Evolutionary conservation across 2,329 filamentous ascomycete species (phyloP).

Genomic region (Herpotrichia juniperi): DNA sequence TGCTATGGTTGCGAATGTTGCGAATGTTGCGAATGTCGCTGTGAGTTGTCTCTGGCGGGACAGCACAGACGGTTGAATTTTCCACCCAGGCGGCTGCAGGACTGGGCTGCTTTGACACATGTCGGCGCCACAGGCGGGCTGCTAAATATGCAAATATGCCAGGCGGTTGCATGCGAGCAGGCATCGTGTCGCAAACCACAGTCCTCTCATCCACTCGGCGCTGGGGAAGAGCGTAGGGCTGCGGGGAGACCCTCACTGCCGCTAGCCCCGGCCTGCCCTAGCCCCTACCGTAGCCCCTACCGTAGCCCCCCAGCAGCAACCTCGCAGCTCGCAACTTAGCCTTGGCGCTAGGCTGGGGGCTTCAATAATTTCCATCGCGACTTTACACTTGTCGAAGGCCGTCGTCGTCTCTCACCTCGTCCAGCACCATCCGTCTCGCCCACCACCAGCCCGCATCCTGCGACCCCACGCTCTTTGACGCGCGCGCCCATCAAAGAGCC

Average conservation of each 20-base stretch:
- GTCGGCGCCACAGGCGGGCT: background rate
- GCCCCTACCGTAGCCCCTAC: no score
- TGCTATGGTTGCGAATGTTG: background rate
- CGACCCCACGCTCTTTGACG: background rate
- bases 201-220: background rate
- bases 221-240: background rate
- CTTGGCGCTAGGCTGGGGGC: background rate
- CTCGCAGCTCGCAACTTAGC: background rate
- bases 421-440: background rate
- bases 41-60: no score
- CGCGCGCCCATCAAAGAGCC: background rate
- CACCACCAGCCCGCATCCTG: background rate
- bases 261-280: no score
- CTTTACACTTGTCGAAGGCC: background rate
- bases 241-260: conserved; percentile 2
- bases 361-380: background rate
- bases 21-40: background rate
- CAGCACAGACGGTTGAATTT: background rate
- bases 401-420: background rate
- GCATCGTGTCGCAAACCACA: background rate
- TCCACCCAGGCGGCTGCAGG: background rate
- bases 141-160: no score
- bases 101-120: background rate
- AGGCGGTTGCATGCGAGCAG: background rate
- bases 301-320: no score